These are phyloP conservation scores for Cyclocybe aegerita DNA, from an alignment of 768 basidiomycete species.

Conservation along the genomic window DNA sequence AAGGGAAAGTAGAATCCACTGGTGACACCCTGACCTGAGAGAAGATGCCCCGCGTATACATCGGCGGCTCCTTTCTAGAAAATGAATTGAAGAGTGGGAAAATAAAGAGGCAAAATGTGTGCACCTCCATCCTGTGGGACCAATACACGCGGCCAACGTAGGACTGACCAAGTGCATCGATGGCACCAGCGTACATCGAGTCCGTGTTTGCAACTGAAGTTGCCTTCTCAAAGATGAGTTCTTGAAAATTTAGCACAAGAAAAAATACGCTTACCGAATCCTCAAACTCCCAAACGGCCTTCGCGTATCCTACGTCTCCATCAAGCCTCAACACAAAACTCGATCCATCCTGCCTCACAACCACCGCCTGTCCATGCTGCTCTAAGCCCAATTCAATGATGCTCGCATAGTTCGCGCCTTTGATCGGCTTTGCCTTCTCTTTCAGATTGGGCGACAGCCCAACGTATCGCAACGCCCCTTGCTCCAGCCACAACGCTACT, in stretches of 20 bases:
- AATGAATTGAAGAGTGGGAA: neutral
- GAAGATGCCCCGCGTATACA: slow-evolving; percentile 48
- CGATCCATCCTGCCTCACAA: slow-evolving; percentile 51
- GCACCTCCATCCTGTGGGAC: slow-evolving; percentile 56
- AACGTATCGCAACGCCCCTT: slow-evolving; percentile 48
- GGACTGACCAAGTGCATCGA: slow-evolving; percentile 47
- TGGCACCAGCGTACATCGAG: slow-evolving; percentile 58
- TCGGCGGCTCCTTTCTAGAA: slow-evolving; percentile 57
- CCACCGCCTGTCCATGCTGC: slow-evolving; percentile 60
- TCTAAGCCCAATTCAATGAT: slow-evolving; percentile 64
- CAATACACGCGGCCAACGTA: slow-evolving; percentile 68
- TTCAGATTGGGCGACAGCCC: slow-evolving; percentile 51
- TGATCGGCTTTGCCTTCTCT: slow-evolving; percentile 41
- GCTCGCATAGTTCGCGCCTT: slow-evolving; percentile 43
- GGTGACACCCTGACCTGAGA: slow-evolving; percentile 37
- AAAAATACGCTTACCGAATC: slow-evolving; percentile 43
- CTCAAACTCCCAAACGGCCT: slow-evolving; percentile 54
- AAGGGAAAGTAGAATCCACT: slow-evolving; percentile 63
- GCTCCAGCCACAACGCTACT: slow-evolving; percentile 55
- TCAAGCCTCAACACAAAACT: slow-evolving; percentile 55
- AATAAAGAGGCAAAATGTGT: slow-evolving; percentile 1
- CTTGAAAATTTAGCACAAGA: neutral
- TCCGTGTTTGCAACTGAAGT: slow-evolving; percentile 39
- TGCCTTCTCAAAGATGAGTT: slow-evolving; percentile 27
- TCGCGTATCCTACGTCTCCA: slow-evolving; percentile 31